Conservation (phyloP, 73 alveolate genomes). For the Stentor coeruleus region DNA sequence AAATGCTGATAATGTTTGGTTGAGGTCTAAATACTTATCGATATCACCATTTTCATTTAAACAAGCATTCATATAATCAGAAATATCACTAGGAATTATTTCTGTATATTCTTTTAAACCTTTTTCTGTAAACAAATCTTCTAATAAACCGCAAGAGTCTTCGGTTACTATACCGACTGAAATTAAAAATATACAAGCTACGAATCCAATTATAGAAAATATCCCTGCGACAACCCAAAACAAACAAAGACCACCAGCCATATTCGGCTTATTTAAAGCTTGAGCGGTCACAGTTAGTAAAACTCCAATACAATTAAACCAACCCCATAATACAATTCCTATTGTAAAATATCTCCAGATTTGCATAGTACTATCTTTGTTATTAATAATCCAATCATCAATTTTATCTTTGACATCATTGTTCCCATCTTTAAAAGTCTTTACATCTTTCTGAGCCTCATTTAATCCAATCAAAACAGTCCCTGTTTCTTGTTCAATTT, state of each 20-base stretch:
- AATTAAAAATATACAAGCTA: neutral
- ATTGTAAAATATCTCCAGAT: neutral
- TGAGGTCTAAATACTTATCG: neutral
- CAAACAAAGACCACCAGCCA: neutral
- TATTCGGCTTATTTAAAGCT: neutral
- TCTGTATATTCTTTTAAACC: neutral
- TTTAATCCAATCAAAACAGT: neutral
- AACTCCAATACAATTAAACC: neutral
- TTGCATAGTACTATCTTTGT: neutral
- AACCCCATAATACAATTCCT: neutral
- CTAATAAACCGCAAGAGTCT: constrained; percentile 8
- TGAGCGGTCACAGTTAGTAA: neutral
- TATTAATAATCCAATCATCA: neutral
- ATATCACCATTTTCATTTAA: neutral
- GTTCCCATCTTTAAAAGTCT: neutral
- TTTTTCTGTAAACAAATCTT: neutral
- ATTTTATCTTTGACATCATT: neutral
- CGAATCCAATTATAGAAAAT: constrained; percentile 5
- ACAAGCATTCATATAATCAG: neutral
- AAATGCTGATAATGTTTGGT: neutral
- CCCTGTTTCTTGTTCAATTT: neutral
- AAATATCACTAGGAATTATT: neutral
- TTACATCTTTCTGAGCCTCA: neutral
- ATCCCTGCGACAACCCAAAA: constrained; percentile 7
- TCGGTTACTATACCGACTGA: neutral